Conservation (phyloP, 2,329 filamentous ascomycete species). For the Ceratocystis albifundus region DNA sequence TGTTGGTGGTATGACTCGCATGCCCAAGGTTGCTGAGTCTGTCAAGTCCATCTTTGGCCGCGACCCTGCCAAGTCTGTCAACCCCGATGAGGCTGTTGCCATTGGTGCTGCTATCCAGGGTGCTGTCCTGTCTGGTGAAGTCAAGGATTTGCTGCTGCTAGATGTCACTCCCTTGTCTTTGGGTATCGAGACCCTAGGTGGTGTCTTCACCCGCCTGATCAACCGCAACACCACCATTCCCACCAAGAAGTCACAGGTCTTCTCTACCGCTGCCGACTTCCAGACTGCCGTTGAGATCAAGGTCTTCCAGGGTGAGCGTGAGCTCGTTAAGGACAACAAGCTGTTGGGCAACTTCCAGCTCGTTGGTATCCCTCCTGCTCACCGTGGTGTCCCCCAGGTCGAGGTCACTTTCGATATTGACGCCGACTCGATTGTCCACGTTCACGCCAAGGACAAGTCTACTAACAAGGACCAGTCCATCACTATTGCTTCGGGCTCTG, state of each 20-base stretch:
- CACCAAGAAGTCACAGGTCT: slow-evolving; percentile 97
- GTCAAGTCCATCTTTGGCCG: slow-evolving; percentile 96
- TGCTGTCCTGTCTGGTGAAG: slow-evolving; percentile 90
- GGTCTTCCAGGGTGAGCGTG: slow-evolving; percentile 99
- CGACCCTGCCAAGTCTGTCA: slow-evolving; percentile 94
- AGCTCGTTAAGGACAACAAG: slow-evolving; percentile 98
- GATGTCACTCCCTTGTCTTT: slow-evolving; percentile 94
- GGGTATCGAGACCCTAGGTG: slow-evolving; percentile 95
- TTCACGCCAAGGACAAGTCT: slow-evolving; percentile 97
- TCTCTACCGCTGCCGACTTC: slow-evolving; percentile 96
- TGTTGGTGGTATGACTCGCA: slow-evolving; percentile 97
- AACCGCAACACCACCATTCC: slow-evolving; percentile 99
- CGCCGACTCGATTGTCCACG: slow-evolving; percentile 93
- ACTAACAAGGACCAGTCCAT: slow-evolving; percentile 99
- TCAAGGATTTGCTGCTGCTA: slow-evolving; percentile 88
- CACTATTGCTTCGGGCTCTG: slow-evolving; percentile 94
- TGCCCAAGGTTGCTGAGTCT: slow-evolving; percentile 94
- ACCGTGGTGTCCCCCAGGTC: slow-evolving; percentile 90
- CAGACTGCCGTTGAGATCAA: slow-evolving; percentile 99
- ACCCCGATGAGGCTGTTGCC: slow-evolving; percentile 95
- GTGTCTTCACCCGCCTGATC: slow-evolving; percentile 96
- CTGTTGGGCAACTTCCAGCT: slow-evolving; percentile 98
- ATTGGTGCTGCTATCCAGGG: slow-evolving; percentile 96
- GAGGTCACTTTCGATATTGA: slow-evolving; percentile 99
- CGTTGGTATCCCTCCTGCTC: slow-evolving; percentile 88